A percentile compares a stretch with the other conserved stretches of the same genome.
These are phyloP conservation scores for Olyra latifolia DNA, from an alignment of 176 grass and related monocot genomes.

Conservation along the genomic window DNA sequence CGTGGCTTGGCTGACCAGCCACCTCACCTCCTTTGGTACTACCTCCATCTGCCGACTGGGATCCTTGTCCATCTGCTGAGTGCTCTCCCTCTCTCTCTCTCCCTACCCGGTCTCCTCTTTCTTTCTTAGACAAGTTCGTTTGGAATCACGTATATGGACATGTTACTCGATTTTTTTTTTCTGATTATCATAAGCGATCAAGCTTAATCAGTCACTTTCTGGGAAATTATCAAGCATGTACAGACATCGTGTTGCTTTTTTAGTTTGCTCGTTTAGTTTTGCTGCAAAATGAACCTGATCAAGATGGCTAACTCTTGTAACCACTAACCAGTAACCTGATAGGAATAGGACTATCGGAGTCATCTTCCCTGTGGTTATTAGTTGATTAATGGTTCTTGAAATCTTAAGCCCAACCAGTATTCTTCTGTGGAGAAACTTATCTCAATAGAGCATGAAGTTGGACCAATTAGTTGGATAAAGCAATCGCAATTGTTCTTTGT, in stretches of 20 bases:
- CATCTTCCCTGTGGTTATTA: background rate
- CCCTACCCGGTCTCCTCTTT: no score
- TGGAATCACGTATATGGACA: background rate
- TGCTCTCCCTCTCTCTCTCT: no score
- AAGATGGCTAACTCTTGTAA: background rate
- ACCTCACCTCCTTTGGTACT: no score
- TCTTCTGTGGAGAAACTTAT: background rate
- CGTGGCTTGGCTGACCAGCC: no score
- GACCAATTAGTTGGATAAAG: background rate
- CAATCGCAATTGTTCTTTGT: background rate
- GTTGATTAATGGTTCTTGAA: background rate
- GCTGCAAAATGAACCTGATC: background rate
- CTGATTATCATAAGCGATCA: background rate
- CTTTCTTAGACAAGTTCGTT: background rate
- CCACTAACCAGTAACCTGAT: background rate
- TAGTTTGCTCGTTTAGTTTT: background rate
- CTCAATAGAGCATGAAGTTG: background rate
- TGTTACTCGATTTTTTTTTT: background rate
- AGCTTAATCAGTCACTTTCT: background rate
- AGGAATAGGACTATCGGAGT: background rate
- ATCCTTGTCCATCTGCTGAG: no score
- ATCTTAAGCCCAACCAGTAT: background rate
- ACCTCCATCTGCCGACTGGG: no score
- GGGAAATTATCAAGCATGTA: background rate
- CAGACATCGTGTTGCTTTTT: background rate